A percentile compares a stretch with the other conserved stretches of the same genome.
These are phyloP conservation scores for Colletotrichum horii DNA, from an alignment of 2,329 filamentous ascomycete genomes.

Conservation along the genomic window DNA sequence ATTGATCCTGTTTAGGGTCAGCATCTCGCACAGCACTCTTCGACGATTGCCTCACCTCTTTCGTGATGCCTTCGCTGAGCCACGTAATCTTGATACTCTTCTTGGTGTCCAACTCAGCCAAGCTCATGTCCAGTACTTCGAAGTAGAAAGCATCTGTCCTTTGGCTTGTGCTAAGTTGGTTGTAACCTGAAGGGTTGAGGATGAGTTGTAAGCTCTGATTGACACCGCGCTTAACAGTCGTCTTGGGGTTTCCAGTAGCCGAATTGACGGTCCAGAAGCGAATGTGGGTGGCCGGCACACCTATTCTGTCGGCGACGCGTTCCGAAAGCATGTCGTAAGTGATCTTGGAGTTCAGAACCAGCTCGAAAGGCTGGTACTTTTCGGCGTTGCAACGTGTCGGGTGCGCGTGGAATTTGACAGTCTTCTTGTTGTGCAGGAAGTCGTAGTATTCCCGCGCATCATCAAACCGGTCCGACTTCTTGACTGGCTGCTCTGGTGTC, in stretches of 20 bases:
- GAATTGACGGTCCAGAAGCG: conserved; percentile 89
- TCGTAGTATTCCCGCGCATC: conserved; percentile 92
- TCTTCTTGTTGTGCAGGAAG: conserved; percentile 84
- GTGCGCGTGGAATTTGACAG: conserved; percentile 78
- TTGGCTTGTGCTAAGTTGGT: conserved; percentile 73
- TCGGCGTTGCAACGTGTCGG: conserved; percentile 59
- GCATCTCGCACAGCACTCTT: background rate
- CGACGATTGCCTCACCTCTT: conserved; percentile 69
- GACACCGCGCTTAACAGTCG: conserved; percentile 74
- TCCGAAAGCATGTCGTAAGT: conserved; percentile 86
- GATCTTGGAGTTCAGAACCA: conserved; percentile 87
- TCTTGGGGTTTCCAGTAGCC: conserved; percentile 77
- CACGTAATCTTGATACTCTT: conserved; percentile 84
- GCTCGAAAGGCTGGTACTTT: conserved; percentile 70
- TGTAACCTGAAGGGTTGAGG: conserved; percentile 75
- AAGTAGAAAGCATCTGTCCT: conserved; percentile 84
- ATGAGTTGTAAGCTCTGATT: conserved; percentile 79
- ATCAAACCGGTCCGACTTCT: conserved; percentile 58
- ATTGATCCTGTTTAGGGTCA: conserved; percentile 62
- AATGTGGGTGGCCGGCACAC: conserved; percentile 82
- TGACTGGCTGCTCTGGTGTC: conserved; percentile 38
- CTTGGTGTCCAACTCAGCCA: conserved; percentile 92
- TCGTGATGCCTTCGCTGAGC: conserved; percentile 88
- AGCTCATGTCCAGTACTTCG: conserved; percentile 91
- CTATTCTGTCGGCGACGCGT: conserved; percentile 80